Evolutionary conservation across 1,284 basidiomycete genomes (phyloP).

Genomic region (Cryptococcus hybrid): DNA sequence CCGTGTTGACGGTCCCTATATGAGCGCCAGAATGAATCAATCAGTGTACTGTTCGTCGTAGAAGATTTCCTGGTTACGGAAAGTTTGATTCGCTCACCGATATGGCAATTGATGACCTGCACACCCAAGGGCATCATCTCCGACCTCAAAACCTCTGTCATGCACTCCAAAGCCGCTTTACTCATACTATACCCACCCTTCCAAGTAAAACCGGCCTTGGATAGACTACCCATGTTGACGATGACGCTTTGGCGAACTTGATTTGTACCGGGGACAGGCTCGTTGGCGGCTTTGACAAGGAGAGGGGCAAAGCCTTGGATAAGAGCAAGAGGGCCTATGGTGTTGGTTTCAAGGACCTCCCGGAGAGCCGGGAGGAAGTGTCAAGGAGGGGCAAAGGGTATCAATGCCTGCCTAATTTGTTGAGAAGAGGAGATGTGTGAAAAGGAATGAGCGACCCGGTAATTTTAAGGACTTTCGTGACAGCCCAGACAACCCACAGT

Average conservation of each 20-base stretch:
- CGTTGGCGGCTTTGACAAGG: neutral
- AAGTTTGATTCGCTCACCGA: conserved; percentile 9
- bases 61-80: neutral
- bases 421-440: too few species aligned
- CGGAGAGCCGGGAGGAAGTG: conserved; percentile 10
- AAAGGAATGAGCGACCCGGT: neutral
- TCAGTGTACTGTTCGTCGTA: too few species aligned
- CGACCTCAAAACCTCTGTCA: conserved; percentile 11
- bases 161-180: conserved; percentile 8
- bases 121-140: conserved; percentile 16
- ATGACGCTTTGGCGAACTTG: conserved; percentile 3
- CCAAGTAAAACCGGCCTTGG: conserved; percentile 12
- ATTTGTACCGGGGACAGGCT: neutral
- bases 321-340: conserved; percentile 17
- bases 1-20: neutral
- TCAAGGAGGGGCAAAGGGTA: neutral
- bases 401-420: neutral
- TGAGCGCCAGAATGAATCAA: neutral
- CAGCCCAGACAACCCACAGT: conserved; percentile 7
- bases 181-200: conserved; percentile 12
- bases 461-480: neutral
- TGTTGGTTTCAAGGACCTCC: conserved; percentile 23
- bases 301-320: conserved; percentile 15
- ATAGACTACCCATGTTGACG: conserved; percentile 22
- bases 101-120: conserved; percentile 14